Percentiles rank a stretch among this genome's conserved stretches.
Evolutionary conservation across 1,284 basidiomycete genomes (phyloP).

Genomic region (Heterobasidion occidentale): DNA sequence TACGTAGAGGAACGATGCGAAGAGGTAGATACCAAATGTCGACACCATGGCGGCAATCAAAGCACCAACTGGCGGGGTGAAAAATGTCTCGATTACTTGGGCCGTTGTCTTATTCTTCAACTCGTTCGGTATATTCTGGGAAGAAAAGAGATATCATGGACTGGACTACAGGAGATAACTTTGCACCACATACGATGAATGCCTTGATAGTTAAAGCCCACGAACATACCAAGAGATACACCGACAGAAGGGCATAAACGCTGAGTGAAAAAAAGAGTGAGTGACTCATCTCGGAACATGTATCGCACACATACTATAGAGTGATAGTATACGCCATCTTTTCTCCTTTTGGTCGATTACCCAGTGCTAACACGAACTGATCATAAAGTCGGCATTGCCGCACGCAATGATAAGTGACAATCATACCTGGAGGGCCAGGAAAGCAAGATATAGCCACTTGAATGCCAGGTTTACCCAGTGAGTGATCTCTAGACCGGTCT

Average conservation of each 20-base stretch:
- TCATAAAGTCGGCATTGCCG: background rate
- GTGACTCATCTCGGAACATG: background rate
- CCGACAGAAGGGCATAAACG: slow-evolving; percentile 72
- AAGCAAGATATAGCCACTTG: slow-evolving; percentile 85
- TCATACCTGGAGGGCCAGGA: slow-evolving; percentile 63
- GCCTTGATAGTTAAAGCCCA: slow-evolving; percentile 76
- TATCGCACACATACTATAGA: slow-evolving; percentile 47
- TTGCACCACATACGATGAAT: slow-evolving; percentile 37
- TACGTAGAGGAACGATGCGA: slow-evolving; percentile 87
- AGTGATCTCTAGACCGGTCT: slow-evolving; percentile 37
- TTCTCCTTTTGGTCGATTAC: slow-evolving; percentile 96
- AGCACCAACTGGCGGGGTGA: slow-evolving; percentile 73
- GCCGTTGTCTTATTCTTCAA: slow-evolving; percentile 39
- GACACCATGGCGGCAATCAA: slow-evolving; percentile 85
- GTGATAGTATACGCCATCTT: slow-evolving; percentile 75
- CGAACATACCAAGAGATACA: slow-evolving; percentile 82
- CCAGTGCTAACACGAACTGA: slow-evolving; percentile 89
- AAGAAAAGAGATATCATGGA: background rate
- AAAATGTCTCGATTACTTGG: slow-evolving; percentile 48
- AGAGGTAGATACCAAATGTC: slow-evolving; percentile 82
- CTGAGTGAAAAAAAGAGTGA: slow-evolving; percentile 25
- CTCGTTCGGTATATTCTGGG: slow-evolving; percentile 48
- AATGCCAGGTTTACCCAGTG: slow-evolving; percentile 83
- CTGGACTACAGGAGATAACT: background rate
- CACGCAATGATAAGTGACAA: background rate